These are phyloP conservation scores for Geopyxis carbonaria DNA, from an alignment of 495 filamentous ascomycete genomes.

Conservation along the genomic window DNA sequence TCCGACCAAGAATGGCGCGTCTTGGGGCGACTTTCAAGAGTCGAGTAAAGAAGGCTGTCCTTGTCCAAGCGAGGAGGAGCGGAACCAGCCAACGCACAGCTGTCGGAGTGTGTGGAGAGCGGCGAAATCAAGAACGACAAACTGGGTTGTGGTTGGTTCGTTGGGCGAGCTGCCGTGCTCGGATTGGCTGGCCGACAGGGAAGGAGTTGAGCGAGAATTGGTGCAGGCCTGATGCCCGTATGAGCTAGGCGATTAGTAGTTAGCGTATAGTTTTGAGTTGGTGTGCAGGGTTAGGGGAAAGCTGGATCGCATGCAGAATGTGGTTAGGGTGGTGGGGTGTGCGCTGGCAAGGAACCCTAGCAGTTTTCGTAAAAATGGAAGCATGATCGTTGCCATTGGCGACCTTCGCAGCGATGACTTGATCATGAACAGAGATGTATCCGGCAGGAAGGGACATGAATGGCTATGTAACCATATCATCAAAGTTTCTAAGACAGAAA, in stretches of 20 bases:
- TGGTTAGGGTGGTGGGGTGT: slow-evolving; percentile 23
- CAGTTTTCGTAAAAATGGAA: slow-evolving; percentile 24
- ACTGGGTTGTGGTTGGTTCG: neutral
- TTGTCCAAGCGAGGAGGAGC: slow-evolving; percentile 33
- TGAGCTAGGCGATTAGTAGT: slow-evolving; percentile 4
- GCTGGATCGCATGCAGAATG: slow-evolving; percentile 15
- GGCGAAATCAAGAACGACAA: slow-evolving; percentile 1
- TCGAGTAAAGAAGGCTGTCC: slow-evolving; percentile 27
- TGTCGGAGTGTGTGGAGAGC: slow-evolving; percentile 4
- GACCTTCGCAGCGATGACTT: no score
- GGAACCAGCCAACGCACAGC: slow-evolving; percentile 6
- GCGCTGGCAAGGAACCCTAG: slow-evolving; percentile 23
- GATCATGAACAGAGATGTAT: no score
- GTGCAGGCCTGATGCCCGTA: slow-evolving; percentile 15
- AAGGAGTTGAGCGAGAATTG: slow-evolving; percentile 15
- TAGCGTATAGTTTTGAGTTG: slow-evolving; percentile 5
- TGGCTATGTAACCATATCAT: no score
- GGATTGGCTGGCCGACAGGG: slow-evolving; percentile 4
- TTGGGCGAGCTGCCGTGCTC: slow-evolving; percentile 1
- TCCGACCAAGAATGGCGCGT: slow-evolving; percentile 3
- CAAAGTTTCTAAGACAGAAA: no score
- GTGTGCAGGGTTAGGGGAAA: slow-evolving; percentile 22
- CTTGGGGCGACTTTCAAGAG: neutral
- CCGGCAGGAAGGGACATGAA: no score
- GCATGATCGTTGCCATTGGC: slow-evolving; percentile 19